These are phyloP conservation scores for Xerocomellus chrysenteron DNA, from an alignment of 768 basidiomycete species.

Conservation along the genomic window DNA sequence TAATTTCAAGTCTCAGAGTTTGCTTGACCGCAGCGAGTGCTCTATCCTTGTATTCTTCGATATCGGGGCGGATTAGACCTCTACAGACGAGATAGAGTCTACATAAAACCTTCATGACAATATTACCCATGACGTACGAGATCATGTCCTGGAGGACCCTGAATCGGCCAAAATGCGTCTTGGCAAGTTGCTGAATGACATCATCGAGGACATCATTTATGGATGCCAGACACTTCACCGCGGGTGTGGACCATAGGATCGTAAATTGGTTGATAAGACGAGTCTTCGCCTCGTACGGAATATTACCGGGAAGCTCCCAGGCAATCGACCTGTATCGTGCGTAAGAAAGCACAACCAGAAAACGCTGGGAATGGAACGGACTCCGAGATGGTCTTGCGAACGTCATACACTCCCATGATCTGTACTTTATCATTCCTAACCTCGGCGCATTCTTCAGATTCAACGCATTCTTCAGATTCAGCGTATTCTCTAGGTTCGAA, in stretches of 20 bases:
- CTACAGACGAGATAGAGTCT: conserved; percentile 19
- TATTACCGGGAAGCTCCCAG: conserved; percentile 44
- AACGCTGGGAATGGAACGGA: conserved; percentile 16
- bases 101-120: neutral
- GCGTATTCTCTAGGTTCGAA: no score
- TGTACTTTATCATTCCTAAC: neutral
- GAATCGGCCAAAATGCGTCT: conserved; percentile 42
- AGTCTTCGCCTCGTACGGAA: conserved; percentile 41
- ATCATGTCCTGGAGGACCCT: conserved; percentile 34
- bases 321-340: conserved; percentile 31
- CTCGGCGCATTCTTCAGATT: neutral
- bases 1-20: conserved; percentile 38
- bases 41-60: conserved; percentile 26
- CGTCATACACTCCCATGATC: conserved; percentile 32
- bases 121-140: conserved; percentile 29
- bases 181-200: conserved; percentile 29
- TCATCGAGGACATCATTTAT: conserved; percentile 34
- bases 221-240: conserved; percentile 33
- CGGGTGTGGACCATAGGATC: conserved; percentile 37
- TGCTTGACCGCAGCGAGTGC: conserved; percentile 31
- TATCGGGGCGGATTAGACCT: conserved; percentile 24
- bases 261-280: conserved; percentile 37
- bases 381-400: conserved; percentile 37
- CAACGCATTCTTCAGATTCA: no score
- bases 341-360: neutral